Base-by-base conservation (phyloP, 2,329 filamentous ascomycete genomes). In the Sclerotinia trifoliorum region DNA sequence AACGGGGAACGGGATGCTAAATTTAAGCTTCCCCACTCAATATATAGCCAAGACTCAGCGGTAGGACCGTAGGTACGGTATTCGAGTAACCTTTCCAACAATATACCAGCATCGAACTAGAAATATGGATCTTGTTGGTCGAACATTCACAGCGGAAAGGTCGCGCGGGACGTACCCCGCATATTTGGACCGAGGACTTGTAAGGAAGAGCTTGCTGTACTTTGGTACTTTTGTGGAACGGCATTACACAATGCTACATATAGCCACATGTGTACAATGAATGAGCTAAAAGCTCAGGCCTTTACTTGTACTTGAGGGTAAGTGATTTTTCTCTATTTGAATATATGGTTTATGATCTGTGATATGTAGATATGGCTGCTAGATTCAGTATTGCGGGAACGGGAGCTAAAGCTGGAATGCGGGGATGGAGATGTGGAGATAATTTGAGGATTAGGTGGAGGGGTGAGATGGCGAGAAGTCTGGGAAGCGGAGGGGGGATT, bases 81-180 rank as follows among this genome's bases (percentile, higher is more conserved):
- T 35, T 35, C 35, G 32, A 35, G 35, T 35, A 10, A 35, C 29
- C 26, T 62, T 32, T 61, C 21, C 13, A 42, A 21, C 54, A 49
- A 48, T 48, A n/a, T 51, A 48, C 60, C 21, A 35, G 35, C 1
- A 32, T 5, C 32, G 5, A 4, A 32, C 32, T 32, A 32, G 7
- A 49, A 32, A n/a, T 24, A 24, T 42, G 39, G 39, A 24, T 21
- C 15, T 46, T 57, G 24, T 58, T 52, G 52, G 52, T 65, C 63
- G 4, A 17, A 21, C 24, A 10, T 5, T 5, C 13, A 57, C n/a
- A 44, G 35, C 51, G 39, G 35, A 42, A 44, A 48, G 42, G 51
- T 35, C n/a, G 63, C 39, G 24, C 44, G 29, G 46, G 46, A 19
- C 26, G 46, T 65, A 65, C 63, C 63, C 63, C 63, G 63, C 63